Base-by-base conservation (phyloP, 2,329 filamentous ascomycete genomes). In the Huntiella abstrusa region DNA sequence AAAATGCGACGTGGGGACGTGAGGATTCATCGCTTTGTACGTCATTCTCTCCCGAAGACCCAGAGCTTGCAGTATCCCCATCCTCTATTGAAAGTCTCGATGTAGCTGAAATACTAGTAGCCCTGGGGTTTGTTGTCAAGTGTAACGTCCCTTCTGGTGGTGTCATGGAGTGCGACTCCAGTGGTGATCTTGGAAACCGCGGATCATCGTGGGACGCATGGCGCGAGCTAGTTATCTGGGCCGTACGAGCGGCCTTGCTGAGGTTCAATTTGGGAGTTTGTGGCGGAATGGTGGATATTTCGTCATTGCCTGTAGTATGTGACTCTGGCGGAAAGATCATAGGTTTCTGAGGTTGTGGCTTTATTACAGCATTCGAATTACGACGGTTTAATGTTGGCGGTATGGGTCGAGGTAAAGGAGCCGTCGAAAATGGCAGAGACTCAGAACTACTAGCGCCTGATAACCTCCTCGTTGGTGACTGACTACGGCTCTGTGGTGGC, bases 241-340 rank as follows among this genome's bases (percentile, higher is more conserved):
- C 16, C 4, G 44, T 36, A 6, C 48, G 39, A 32, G 12, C 32
- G 11, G 46, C 41, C 19, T 47, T 49, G 10, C 41, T 34, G 5
- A 47, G 33, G 11, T 17, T 32, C 15, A 59, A 32, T 11, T 57
- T 56, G 5, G 60, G 55, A 6, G 19, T 34, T 8, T 32, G 15
- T n/a, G 58, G 58, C 13, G 58, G 51, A 13, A 60, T 54, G 2
- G 55, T 51, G 3, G 57, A 46, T 8, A 57, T 58, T 5, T 55
- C 42, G 16, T 59, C 58, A 7, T 64, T 62, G 3, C 53, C 51
- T 4, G 49, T 45, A 1, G 52, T 47, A 5, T 56, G 54, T 3
- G 59, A 50, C 13, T 65, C 62, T 11, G 58, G 40, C 1, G 61
- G 58, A 4, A 56, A 34, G 16, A 44, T 22, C 6, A 46, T 15